Evolutionary conservation across 139 green algal species (phyloP).

Genomic region (Coelastrella sp.): DNA sequence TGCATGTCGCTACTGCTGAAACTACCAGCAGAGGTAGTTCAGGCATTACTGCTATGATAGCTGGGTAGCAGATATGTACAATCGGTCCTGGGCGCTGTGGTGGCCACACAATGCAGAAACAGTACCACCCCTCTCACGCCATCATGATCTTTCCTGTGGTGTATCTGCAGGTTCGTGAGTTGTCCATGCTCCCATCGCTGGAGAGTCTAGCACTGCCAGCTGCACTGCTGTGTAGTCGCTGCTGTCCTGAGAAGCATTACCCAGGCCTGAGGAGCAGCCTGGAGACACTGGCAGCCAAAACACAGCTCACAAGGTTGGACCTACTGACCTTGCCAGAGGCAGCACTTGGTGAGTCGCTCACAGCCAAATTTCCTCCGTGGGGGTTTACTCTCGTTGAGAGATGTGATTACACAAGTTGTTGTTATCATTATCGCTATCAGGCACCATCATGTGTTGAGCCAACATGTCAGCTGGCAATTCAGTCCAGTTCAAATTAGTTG

Average conservation of each 20-base stretch:
- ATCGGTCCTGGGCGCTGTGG: not conserved
- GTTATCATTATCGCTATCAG: no score
- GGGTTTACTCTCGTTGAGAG: not conserved
- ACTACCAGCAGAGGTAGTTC: no score
- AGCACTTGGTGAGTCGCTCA: not conserved
- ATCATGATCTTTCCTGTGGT: not conserved
- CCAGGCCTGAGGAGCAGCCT: conserved; percentile 14
- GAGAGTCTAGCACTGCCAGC: not conserved
- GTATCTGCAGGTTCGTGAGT: not conserved
- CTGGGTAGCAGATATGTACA: no score
- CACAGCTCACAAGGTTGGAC: not conserved
- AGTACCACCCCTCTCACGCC: not conserved
- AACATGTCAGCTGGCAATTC: no score
- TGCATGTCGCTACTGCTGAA: no score
- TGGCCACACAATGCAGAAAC: not conserved
- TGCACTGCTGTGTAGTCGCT: conserved; percentile 25
- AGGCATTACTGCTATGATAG: no score
- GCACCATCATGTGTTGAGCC: no score
- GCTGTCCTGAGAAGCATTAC: conserved; percentile 32
- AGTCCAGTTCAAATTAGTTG: no score
- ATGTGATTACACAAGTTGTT: not conserved
- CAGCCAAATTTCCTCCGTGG: not conserved
- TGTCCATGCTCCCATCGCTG: not conserved
- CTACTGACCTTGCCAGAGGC: conserved; percentile 23
- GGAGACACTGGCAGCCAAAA: not conserved